Evolutionary conservation across 345 rosid species (phyloP), one percentile per base, ranked within the genome.

Genomic region (Ceriops tagal): DNA sequence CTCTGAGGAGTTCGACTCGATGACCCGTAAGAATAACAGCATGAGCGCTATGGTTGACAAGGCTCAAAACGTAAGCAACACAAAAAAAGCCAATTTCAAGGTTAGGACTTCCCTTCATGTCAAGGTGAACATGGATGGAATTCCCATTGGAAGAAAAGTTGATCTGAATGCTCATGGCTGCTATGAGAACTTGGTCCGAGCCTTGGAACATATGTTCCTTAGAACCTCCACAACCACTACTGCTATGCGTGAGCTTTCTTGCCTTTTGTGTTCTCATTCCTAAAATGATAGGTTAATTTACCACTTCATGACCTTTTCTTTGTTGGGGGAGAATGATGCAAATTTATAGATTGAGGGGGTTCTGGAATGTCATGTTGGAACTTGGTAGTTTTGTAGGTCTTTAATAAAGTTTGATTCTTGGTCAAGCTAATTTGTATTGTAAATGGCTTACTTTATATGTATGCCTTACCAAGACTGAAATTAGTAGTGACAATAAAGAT

Each of bases 41-140:
- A 77, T 73, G 55, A 71, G 65, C 24, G 7, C 71, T 59, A 37
- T 43, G 27, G 61, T 74, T 34, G 83, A 75, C 53, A 82, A 76
- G 69, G 53, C 46, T 28, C 57, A 63, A 46, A 74, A 71, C 71
- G 73, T 57, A 72, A 62, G 68, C 71, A 70, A 76, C 60, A 73
- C 68, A 63, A 80, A 69, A 53, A 52, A 21, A 53, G 67, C 37
- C 35, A 75, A 69, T 76, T 76, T 73, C 58, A 82, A 80, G 76
- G 67, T 66, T 53, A 78, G 81, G 77, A 78, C 34, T 72, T 85
- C 89, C 20, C 81, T 73, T 58, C 92, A 83, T 74, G 96, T 95
- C 74, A 95, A 95, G 78, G 96, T 95, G 73, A 89, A 87, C 62
- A 88, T 95, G 99, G 96, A 92, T 81, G 96, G 99, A n/a, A 84